These are phyloP conservation scores for Chalciporus chontae DNA, from an alignment of 768 basidiomycete species.

Conservation along the genomic window DNA sequence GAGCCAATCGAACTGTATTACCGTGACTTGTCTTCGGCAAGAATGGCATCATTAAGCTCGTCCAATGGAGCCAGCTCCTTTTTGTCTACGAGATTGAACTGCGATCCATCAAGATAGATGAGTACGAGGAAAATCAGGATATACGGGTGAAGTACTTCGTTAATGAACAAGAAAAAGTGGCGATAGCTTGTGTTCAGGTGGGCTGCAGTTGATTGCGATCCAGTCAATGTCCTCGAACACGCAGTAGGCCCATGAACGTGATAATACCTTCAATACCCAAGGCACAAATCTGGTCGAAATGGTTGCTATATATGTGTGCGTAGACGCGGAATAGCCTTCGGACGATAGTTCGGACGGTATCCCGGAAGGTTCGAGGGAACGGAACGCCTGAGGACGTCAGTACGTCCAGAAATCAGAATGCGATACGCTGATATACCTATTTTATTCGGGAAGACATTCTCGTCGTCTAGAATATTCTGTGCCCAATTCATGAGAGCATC, in stretches of 20 bases:
- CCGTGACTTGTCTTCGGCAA: slow-evolving; percentile 50
- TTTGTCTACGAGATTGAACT: slow-evolving; percentile 95
- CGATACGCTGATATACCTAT: slow-evolving; percentile 56
- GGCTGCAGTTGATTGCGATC: slow-evolving; percentile 44
- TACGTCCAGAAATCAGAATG: slow-evolving; percentile 2
- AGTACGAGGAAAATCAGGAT: slow-evolving; percentile 2
- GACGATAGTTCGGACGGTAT: slow-evolving; percentile 88
- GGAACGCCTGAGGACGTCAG: slow-evolving; percentile 62
- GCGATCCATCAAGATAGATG: slow-evolving; percentile 1
- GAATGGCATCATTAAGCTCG: slow-evolving; percentile 91
- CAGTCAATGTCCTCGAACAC: neutral
- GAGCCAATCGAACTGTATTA: slow-evolving; percentile 5
- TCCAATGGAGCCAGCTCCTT: slow-evolving; percentile 94
- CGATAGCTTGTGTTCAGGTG: slow-evolving; percentile 98
- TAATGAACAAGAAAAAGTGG: slow-evolving; percentile 96
- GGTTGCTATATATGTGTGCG: slow-evolving; percentile 98
- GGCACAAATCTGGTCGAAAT: slow-evolving; percentile 98
- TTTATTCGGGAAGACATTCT: slow-evolving; percentile 88
- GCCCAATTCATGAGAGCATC: slow-evolving; percentile 99
- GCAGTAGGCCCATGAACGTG: neutral
- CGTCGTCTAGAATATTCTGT: slow-evolving; percentile 89
- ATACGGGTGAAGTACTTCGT: slow-evolving; percentile 63
- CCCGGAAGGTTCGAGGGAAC: slow-evolving; percentile 86
- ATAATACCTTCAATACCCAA: slow-evolving; percentile 90
- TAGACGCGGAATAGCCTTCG: slow-evolving; percentile 95